phyloP scores from a whole-genome alignment of 176 grass and related monocot species.

The Aegilops speltoides region DNA sequence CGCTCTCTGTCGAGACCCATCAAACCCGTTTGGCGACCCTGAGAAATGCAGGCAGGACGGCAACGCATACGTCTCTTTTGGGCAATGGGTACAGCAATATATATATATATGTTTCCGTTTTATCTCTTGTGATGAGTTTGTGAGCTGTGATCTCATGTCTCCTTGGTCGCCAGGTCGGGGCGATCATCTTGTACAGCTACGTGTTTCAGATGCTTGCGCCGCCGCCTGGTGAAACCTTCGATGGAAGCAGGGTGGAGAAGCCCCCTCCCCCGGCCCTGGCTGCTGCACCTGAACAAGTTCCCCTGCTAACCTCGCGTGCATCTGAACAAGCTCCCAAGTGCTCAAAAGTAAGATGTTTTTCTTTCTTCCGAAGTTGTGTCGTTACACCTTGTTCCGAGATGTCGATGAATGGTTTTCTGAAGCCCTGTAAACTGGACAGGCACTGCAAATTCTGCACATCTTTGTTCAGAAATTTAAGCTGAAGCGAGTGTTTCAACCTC shows the following conservation, averaged over 20 bases:
- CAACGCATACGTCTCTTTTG: slow-evolving; percentile 71
- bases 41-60: slow-evolving; percentile 65
- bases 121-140: background rate
- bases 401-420: background rate
- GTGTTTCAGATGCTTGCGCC: slow-evolving; percentile 72
- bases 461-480: slow-evolving; percentile 39
- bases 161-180: slow-evolving; percentile 48
- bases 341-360: slow-evolving; percentile 6
- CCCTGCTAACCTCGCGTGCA: slow-evolving; percentile 21
- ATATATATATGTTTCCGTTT: background rate
- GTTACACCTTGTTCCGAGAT: background rate
- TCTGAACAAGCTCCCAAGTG: background rate
- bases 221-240: slow-evolving; percentile 56
- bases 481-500: slow-evolving; percentile 50
- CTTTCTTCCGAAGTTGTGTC: background rate
- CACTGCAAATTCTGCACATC: slow-evolving; percentile 15
- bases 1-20: slow-evolving; percentile 57
- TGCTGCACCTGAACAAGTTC: slow-evolving; percentile 35
- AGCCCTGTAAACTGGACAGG: slow-evolving; percentile 18
- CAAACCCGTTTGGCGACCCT: slow-evolving; percentile 67
- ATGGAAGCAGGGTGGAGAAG: slow-evolving; percentile 33
- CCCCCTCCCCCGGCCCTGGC: background rate
- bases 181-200: slow-evolving; percentile 71
- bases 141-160: background rate
- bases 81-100: slow-evolving; percentile 50